A percentile compares a stretch with the other conserved stretches of the same genome.
Conservation (phyloP, 2,329 filamentous ascomycete species). For the Colletotrichum sp. region DNA sequence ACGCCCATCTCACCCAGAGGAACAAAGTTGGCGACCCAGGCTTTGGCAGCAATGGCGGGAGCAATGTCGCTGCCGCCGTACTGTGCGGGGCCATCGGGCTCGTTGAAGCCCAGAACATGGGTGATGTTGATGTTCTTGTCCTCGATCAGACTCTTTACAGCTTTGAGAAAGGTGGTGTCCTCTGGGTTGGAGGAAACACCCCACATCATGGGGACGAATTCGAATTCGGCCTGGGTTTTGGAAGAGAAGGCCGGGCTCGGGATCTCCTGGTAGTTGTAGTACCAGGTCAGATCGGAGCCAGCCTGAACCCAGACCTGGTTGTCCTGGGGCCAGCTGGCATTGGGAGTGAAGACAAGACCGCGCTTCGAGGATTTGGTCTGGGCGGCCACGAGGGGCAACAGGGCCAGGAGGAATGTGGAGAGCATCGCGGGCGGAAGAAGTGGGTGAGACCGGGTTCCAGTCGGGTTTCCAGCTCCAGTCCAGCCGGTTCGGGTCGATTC, state of each 20-base stretch:
- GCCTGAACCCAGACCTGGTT: slow-evolving; percentile 67
- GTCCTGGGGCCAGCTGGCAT: slow-evolving; percentile 60
- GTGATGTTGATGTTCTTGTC: slow-evolving; percentile 61
- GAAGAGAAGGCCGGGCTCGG: slow-evolving; percentile 60
- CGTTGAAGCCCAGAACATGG: slow-evolving; percentile 79
- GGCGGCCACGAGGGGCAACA: slow-evolving; percentile 29
- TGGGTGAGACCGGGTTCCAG: slow-evolving; percentile 5
- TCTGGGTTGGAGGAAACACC: slow-evolving; percentile 55
- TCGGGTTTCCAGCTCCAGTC: neutral
- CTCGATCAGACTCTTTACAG: slow-evolving; percentile 60
- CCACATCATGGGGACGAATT: slow-evolving; percentile 86
- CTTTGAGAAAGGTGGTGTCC: slow-evolving; percentile 64
- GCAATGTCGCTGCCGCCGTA: slow-evolving; percentile 68
- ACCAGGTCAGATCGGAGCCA: slow-evolving; percentile 74
- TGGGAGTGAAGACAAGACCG: slow-evolving; percentile 73
- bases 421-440: slow-evolving; percentile 4
- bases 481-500: neutral
- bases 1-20: slow-evolving; percentile 69
- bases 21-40: slow-evolving; percentile 75
- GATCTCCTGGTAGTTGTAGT: slow-evolving; percentile 76
- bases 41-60: slow-evolving; percentile 64
- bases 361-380: slow-evolving; percentile 62
- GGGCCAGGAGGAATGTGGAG: slow-evolving; percentile 22
- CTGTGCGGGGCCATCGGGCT: slow-evolving; percentile 66
- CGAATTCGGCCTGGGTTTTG: slow-evolving; percentile 59